These are phyloP conservation scores for Aspergillus panamensis DNA, from an alignment of 495 filamentous ascomycete species.

Conservation along the genomic window DNA sequence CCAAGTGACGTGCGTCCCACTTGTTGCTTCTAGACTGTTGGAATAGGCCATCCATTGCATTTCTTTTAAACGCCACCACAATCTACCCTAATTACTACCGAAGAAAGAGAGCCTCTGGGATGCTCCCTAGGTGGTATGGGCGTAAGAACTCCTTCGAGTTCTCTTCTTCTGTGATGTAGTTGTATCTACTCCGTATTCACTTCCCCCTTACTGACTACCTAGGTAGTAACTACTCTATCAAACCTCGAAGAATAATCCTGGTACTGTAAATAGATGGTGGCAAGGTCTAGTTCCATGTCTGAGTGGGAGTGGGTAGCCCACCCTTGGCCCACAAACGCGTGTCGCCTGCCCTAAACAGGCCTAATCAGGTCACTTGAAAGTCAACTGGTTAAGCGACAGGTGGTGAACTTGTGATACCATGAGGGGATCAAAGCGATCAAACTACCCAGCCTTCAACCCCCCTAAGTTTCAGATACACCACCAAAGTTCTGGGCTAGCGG, in stretches of 20 bases:
- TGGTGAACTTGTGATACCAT: not conserved
- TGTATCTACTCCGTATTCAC: no score
- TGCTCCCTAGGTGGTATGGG: no score
- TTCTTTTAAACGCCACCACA: no score
- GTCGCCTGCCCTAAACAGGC: conserved; percentile 19
- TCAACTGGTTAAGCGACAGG: not conserved
- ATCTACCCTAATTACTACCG: no score
- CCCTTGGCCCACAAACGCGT: conserved; percentile 27
- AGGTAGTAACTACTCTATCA: not conserved
- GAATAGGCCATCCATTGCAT: no score
- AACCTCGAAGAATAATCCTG: not conserved
- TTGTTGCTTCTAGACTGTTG: no score
- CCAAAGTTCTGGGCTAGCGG: not conserved
- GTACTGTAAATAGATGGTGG: conserved; percentile 25
- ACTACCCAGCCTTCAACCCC: conserved; percentile 12
- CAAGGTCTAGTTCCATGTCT: conserved; percentile 9
- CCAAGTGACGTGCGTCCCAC: no score
- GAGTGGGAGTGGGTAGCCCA: conserved; percentile 13
- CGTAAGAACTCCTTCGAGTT: no score
- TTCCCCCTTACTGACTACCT: no score
- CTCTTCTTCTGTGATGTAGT: no score
- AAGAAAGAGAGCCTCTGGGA: no score
- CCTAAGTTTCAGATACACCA: conserved; percentile 24
- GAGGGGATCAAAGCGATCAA: conserved; percentile 2
- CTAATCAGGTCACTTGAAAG: conserved; percentile 2